A percentile compares a stretch with the other conserved stretches of the same genome.
These are phyloP conservation scores for Rosa chinensis DNA, from an alignment of 306 rosid genomes.

Conservation along the genomic window DNA sequence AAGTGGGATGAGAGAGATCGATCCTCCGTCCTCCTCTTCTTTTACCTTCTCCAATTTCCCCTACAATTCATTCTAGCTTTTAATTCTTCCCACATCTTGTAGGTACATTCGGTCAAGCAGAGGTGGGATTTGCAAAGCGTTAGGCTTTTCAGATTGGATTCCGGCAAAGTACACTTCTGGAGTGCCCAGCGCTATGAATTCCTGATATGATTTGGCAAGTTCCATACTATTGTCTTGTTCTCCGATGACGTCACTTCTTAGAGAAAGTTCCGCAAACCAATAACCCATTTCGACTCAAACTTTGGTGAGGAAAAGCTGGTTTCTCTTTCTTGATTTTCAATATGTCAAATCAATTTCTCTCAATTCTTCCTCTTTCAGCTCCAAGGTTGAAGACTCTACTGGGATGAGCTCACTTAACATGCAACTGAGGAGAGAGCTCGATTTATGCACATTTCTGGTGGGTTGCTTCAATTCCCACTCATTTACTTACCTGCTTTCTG, in stretches of 20 bases:
- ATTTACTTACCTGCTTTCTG: too few species aligned
- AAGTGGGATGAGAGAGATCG: not conserved
- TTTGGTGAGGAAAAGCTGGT: too few species aligned
- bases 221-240: constrained; percentile 42
- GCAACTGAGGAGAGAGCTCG: too few species aligned
- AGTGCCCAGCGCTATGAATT: constrained; percentile 44
- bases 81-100: constrained; percentile 49
- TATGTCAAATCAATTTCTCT: too few species aligned
- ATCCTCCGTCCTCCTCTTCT: constrained; percentile 19
- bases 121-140: constrained; percentile 54
- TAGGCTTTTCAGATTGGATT: constrained; percentile 51
- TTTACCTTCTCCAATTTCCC: constrained; percentile 31
- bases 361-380: too few species aligned
- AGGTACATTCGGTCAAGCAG: constrained; percentile 61
- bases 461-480: too few species aligned
- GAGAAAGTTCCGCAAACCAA: constrained; percentile 49
- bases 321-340: too few species aligned
- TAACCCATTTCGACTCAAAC: constrained; percentile 43
- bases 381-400: too few species aligned
- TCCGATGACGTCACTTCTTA: constrained; percentile 58
- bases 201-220: constrained; percentile 55
- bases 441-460: too few species aligned
- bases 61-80: constrained; percentile 19
- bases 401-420: too few species aligned
- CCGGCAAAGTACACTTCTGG: constrained; percentile 53